These are phyloP conservation scores for Xylariaceae sp. DNA, from an alignment of 2,329 filamentous ascomycete species.

Conservation along the genomic window DNA sequence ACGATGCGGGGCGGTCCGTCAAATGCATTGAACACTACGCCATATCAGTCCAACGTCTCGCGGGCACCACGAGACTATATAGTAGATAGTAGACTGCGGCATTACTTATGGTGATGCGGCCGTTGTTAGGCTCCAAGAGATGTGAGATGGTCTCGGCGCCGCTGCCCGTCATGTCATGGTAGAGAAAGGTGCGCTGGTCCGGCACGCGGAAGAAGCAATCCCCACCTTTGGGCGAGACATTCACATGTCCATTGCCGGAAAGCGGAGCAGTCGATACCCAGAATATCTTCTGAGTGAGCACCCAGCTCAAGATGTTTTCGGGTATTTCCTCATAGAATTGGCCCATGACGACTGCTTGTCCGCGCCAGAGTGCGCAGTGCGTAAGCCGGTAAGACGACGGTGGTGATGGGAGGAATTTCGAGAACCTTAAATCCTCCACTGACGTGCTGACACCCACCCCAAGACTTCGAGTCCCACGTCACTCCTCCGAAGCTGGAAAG, in stretches of 20 bases:
- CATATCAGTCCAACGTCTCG: not conserved
- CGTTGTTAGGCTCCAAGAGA: slow-evolving; percentile 64
- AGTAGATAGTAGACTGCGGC: not conserved
- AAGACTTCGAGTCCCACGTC: too few relatives aligned
- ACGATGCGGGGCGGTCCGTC: slow-evolving; percentile 37
- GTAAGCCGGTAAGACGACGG: too few relatives aligned
- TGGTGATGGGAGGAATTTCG: too few relatives aligned
- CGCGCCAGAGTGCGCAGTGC: too few relatives aligned
- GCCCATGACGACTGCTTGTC: slow-evolving; percentile 22
- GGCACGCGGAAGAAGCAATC: slow-evolving; percentile 42
- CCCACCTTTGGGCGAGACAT: slow-evolving; percentile 72
- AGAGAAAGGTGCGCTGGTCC: slow-evolving; percentile 40
- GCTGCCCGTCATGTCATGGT: slow-evolving; percentile 71
- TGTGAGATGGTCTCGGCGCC: slow-evolving; percentile 75
- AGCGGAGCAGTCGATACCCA: slow-evolving; percentile 70
- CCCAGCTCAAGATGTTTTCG: slow-evolving; percentile 55
- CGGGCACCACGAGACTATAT: not conserved
- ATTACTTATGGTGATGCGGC: slow-evolving; percentile 60
- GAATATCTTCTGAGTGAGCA: slow-evolving; percentile 66
- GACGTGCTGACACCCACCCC: too few relatives aligned
- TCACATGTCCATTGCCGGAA: slow-evolving; percentile 62
- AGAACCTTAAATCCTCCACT: too few relatives aligned
- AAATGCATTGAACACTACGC: slow-evolving; percentile 53
- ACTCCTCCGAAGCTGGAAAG: too few relatives aligned
- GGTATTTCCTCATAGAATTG: slow-evolving; percentile 30